These are phyloP conservation scores for Hymenoscyphus fructigenus DNA, from an alignment of 2,329 filamentous ascomycete species.

Conservation along the genomic window DNA sequence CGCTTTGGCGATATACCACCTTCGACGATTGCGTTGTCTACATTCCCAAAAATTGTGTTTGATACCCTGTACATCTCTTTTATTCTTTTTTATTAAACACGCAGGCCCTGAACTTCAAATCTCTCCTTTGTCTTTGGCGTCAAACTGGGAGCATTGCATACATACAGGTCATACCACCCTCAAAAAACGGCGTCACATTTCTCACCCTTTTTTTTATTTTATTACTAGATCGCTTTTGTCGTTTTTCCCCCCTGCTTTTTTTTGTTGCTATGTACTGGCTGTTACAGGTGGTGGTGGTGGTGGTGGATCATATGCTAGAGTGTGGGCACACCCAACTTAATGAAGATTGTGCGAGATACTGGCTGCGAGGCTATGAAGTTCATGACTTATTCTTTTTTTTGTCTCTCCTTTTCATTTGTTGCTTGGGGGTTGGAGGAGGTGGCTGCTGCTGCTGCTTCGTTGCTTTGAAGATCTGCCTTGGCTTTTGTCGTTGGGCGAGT, in stretches of 20 bases:
- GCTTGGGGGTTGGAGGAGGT: neutral
- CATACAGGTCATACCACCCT: slow-evolving; percentile 9
- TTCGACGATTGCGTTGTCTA: slow-evolving; percentile 13
- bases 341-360: slow-evolving; percentile 9
- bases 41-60: slow-evolving; percentile 22
- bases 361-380: slow-evolving; percentile 18
- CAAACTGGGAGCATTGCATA: slow-evolving; percentile 23
- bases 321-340: slow-evolving; percentile 8
- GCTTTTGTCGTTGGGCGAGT: neutral
- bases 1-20: neutral
- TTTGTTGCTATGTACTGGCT: neutral
- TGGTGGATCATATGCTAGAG: slow-evolving; percentile 12
- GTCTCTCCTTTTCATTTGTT: neutral
- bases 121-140: slow-evolving; percentile 17
- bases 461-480: neutral
- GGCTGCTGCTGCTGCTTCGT: neutral
- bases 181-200: slow-evolving; percentile 17
- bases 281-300: neutral
- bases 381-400: slow-evolving; percentile 10
- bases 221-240: neutral
- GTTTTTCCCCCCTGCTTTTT: neutral
- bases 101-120: slow-evolving; percentile 5
- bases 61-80: slow-evolving; percentile 35
- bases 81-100: slow-evolving; percentile 10
- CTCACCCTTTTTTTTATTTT: slow-evolving; percentile 14